A percentile compares a stretch with the other conserved stretches of the same genome.
These are phyloP conservation scores for Microstegium vimineum DNA, from an alignment of 176 grass and related monocot species.

Conservation along the genomic window DNA sequence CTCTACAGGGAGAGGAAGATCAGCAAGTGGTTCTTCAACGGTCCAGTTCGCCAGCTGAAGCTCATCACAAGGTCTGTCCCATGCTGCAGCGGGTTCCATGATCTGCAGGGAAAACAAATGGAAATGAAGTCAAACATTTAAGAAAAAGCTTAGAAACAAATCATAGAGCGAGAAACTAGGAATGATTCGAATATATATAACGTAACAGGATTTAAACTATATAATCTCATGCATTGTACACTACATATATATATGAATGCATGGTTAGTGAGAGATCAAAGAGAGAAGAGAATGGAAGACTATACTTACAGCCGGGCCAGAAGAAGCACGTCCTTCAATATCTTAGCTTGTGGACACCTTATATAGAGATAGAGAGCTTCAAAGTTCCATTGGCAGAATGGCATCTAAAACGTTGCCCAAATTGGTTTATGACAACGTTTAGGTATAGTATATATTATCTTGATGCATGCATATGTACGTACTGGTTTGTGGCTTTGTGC, in stretches of 20 bases:
- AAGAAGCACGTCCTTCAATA: not conserved
- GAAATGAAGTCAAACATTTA: not conserved
- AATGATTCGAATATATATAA: not conserved
- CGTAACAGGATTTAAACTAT: too few species aligned
- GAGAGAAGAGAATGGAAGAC: not conserved
- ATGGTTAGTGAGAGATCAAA: too few species aligned
- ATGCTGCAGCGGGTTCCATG: not conserved
- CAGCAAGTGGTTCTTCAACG: not conserved
- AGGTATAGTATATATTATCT: too few species aligned
- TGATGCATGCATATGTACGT: too few species aligned
- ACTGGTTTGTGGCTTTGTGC: too few species aligned
- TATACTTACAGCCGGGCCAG: not conserved
- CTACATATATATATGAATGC: not conserved
- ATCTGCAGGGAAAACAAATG: not conserved
- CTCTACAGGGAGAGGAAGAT: not conserved
- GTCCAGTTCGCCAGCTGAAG: not conserved
- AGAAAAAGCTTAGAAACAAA: not conserved
- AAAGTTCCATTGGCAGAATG: not conserved
- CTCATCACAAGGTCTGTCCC: not conserved
- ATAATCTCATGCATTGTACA: not conserved
- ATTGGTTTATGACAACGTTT: too few species aligned
- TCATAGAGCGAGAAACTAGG: not conserved
- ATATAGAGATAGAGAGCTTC: not conserved
- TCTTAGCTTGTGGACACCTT: not conserved
- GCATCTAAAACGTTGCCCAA: not conserved